Evolutionary conservation across 352 stramenopile genomes (phyloP), one percentile per base, ranked within the genome.

Genomic region (Phytopythium oedochilum): DNA sequence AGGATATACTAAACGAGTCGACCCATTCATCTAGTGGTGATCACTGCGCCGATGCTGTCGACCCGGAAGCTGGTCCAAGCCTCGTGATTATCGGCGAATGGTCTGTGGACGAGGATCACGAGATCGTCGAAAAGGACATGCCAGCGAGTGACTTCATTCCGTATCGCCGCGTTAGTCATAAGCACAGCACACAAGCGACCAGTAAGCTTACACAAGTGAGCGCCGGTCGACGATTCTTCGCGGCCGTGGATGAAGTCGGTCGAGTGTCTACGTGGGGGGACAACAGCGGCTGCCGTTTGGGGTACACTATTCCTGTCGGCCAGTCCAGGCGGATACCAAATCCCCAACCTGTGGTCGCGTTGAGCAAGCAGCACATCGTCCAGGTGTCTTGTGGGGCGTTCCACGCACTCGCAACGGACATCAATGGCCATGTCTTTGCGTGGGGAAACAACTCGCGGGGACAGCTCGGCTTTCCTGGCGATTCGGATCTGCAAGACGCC

Each of bases 341-440:
- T 9, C 81, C 81, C 25, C 70, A 70, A 3, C 58, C 55, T 34
- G 73, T 90, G 7, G 29, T 51, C 0, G 60, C 61, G 5, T 49
- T 89, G 12, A 11, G 64, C 10, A 48, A 73, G 25, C 58, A 66
- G 18, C 75, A 66, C 4, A 62, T 92, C 25, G 61, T 72, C 31
- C 65, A 86, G 42, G 75, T 92, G 5, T 55, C 83, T 3, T 92
- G 83, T 25, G 83, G 83, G 35, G 73, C 69, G 12, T 92, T 88
- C 48, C 83, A 92, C 40, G 73, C 78, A 3, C 64, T 92, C 2
- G 73, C 67, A 7, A 88, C 75, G 1, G 79, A 92, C 55, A 26
- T 90, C 14, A 87, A 92, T 46, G 83, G 79, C 20, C 79, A 90
- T 53, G 76, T 92, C 8, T 89, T 76, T 55, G 70, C 75, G 3